Evolutionary conservation across 2,329 filamentous ascomycete species (phyloP).

Genomic region (Simplicillium sp.): DNA sequence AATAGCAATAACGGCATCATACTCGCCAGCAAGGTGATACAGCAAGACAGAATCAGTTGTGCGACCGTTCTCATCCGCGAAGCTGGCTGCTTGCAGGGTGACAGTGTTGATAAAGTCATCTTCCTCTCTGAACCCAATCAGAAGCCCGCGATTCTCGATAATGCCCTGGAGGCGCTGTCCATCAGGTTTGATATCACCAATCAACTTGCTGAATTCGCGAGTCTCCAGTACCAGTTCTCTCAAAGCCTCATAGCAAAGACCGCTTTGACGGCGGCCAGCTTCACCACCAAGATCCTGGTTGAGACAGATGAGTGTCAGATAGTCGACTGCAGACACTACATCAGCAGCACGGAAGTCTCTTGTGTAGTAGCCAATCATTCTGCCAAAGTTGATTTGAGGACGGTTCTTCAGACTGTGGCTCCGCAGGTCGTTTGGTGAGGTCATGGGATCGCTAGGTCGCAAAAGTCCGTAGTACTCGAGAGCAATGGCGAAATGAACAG

Average conservation of each 20-base stretch:
- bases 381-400: conserved; percentile 87
- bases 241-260: conserved; percentile 83
- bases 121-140: conserved; percentile 73
- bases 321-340: conserved; percentile 84
- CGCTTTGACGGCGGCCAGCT: conserved; percentile 65
- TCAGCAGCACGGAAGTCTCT: conserved; percentile 89
- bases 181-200: conserved; percentile 83
- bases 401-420: conserved; percentile 57
- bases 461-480: conserved; percentile 84
- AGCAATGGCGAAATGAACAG: conserved; percentile 88
- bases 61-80: conserved; percentile 88
- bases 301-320: conserved; percentile 82
- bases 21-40: conserved; percentile 91
- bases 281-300: conserved; percentile 74
- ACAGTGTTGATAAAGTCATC: conserved; percentile 86
- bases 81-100: conserved; percentile 81
- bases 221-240: conserved; percentile 95
- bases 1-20: conserved; percentile 85
- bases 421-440: conserved; percentile 60
- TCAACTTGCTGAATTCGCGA: conserved; percentile 84
- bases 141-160: conserved; percentile 72
- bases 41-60: conserved; percentile 89
- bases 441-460: conserved; percentile 72
- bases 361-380: conserved; percentile 91
- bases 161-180: conserved; percentile 77